These are phyloP conservation scores for Mitragyna speciosa DNA, from an alignment of 257 asterid genomes.

Conservation along the genomic window DNA sequence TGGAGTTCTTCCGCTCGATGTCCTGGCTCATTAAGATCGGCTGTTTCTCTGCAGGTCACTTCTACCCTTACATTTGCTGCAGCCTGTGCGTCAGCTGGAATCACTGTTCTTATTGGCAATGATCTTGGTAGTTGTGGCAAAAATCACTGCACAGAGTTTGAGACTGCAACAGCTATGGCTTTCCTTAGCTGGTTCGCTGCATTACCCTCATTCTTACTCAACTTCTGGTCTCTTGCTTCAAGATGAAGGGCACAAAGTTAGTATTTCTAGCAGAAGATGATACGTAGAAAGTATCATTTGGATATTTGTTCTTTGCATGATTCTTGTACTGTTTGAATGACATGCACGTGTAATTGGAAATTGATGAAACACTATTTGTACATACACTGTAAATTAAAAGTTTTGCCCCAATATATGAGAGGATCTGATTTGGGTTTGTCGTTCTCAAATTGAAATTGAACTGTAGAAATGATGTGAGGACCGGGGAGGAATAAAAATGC, in stretches of 20 bases:
- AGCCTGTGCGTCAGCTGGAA: slow-evolving; percentile 98
- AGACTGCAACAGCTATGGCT: slow-evolving; percentile 95
- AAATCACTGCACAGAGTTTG: slow-evolving; percentile 85
- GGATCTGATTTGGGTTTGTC: not conserved
- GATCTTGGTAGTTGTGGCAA: slow-evolving; percentile 69
- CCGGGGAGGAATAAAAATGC: not conserved
- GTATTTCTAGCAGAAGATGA: not conserved
- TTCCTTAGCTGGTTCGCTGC: slow-evolving; percentile 93
- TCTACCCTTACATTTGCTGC: slow-evolving; percentile 93
- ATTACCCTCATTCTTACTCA: slow-evolving; percentile 74
- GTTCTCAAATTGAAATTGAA: not conserved
- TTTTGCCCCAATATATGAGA: slow-evolving; percentile 3
- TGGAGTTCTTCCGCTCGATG: not conserved
- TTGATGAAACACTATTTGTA: slow-evolving; percentile 11
- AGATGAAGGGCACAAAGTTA: slow-evolving; percentile 36
- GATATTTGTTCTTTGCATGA: slow-evolving; percentile 13
- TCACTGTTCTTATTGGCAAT: slow-evolving; percentile 85
- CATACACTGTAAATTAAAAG: slow-evolving; percentile 22
- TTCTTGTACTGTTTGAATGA: not conserved
- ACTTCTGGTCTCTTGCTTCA: slow-evolving; percentile 93
- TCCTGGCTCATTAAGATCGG: slow-evolving; percentile 16
- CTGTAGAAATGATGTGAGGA: not conserved
- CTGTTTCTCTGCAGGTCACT: slow-evolving; percentile 57
- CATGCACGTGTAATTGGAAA: not conserved
- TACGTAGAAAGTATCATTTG: not conserved